Conservation (phyloP, 2,329 filamentous ascomycete genomes). For the Didymella pinodella region DNA sequence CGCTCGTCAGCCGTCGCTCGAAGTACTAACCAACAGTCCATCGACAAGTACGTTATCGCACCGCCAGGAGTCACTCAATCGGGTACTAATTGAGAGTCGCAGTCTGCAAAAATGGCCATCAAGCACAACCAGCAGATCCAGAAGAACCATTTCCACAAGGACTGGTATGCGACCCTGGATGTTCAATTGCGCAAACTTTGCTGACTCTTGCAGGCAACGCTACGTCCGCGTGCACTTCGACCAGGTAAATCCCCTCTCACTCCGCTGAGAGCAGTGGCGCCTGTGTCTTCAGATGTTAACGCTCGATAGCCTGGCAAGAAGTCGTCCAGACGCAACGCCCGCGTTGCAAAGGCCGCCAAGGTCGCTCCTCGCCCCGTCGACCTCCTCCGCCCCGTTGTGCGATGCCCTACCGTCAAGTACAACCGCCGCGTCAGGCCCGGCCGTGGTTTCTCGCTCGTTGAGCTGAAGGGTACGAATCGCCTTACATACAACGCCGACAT, state of each 20-base stretch:
- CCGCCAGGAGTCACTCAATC: slow-evolving; percentile 5
- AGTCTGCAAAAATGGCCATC: slow-evolving; percentile 73
- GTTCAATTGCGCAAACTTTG: slow-evolving; percentile 11
- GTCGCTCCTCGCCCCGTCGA: slow-evolving; percentile 97
- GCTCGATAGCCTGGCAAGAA: slow-evolving; percentile 86
- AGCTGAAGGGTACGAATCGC: slow-evolving; percentile 84
- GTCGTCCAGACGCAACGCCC: slow-evolving; percentile 87
- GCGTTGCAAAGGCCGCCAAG: slow-evolving; percentile 92
- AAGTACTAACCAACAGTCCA: slow-evolving; percentile 47
- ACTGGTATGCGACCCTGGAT: slow-evolving; percentile 62
- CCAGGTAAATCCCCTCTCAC: slow-evolving; percentile 79
- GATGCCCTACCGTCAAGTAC: slow-evolving; percentile 98
- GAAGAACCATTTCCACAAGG: slow-evolving; percentile 75
- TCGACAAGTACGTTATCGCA: slow-evolving; percentile 38
- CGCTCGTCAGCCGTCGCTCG: slow-evolving; percentile 23
- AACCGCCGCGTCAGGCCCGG: slow-evolving; percentile 97
- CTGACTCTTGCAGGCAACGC: slow-evolving; percentile 74
- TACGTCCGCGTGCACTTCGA: slow-evolving; percentile 99
- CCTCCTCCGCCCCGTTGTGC: slow-evolving; percentile 93
- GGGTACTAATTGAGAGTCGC: slow-evolving; percentile 27
- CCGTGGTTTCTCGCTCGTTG: slow-evolving; percentile 95
- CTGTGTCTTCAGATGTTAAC: slow-evolving; percentile 52
- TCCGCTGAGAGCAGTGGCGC: slow-evolving; percentile 61
- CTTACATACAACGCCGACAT: not conserved
- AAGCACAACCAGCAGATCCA: slow-evolving; percentile 99